Base-by-base conservation (phyloP, 257 asterid genomes). In the Thymus mandschuricus region DNA sequence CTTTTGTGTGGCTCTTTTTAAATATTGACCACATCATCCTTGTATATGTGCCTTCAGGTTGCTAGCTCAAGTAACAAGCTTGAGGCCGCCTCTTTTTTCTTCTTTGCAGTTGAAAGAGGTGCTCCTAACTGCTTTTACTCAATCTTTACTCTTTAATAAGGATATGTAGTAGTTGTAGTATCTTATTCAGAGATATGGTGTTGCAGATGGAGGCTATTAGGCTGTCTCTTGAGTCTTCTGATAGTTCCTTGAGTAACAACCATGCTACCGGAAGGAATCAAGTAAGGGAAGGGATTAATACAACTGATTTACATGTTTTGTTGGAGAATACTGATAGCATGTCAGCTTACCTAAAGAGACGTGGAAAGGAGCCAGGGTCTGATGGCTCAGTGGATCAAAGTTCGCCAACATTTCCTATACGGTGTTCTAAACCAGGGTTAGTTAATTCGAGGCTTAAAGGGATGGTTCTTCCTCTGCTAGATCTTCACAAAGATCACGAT, bases 401-500 rank as follows among this genome's bases (percentile, higher is more conserved):
- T 60, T 83, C 70, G 46, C 67, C 56, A 51, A 70, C 49, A 62
- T 44, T 60, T 50, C 62, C 80, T 2, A 30, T 54, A 46, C 92
- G 75, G 60, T 46, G 61, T 74, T 49, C 48, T 35, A 87, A 78
- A 64, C 76, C 72, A 15, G 83, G 83, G 59, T 58, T 72, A 41
- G 74, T 73, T 55, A 81, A 61, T 81, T 71, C 76, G 55, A 87
- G 90, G 84, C 86, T 76, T 66, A 86, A 83, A 78, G 89, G 87
- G 40, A 9, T 80, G 69, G 62, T 89, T 21, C 82, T 82, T 81
- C 99, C 97, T 56, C 75, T 92, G 88, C 81, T 95, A 68, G 99
- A 95, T 80, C 96, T 89, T 74, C 99, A 92, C 79, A 89, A 84
- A 84, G 99, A 86, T 79, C 96, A 95, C 60, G 99, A 95, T 82